Base-by-base conservation (phyloP, 192 early-diverging fungal species). In the Coemansia sp. region DNA sequence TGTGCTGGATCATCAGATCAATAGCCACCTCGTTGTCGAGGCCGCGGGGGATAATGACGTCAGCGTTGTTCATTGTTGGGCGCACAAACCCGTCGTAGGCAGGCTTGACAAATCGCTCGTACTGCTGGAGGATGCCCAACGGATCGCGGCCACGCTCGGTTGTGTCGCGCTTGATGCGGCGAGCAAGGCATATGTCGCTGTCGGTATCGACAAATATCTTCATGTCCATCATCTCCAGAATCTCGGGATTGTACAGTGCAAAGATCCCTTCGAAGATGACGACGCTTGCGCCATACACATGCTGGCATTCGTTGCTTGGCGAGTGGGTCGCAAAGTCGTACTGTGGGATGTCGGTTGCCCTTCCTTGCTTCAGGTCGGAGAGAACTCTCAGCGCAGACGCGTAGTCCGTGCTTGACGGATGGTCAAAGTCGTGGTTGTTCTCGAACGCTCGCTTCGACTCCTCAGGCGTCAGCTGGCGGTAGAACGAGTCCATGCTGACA, bases 181-280 rank as follows among this genome's bases (percentile, higher is more conserved):
- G 84, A 4, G 90, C 92, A 46, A 98, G 79, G 33, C 95, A 89
- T 54, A 98, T 88, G 67, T 98, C 96, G 34, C 89, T 86, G 72
- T 98, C 96, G 0, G 95, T 94, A 65, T 97, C 95, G 4, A 98
- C 94, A 90, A 95, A 96, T 0, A 96, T 89, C 84, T 87, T 90
- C 40, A 92, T 68, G 73, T 92, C 90, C 93, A 95, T 91, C 73
- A 95, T 75, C 34, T 89, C 84, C 14, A 90, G 81, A 23, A 98
- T 87, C 36, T 74, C 82, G 33, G 88, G 85, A 68, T 95, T 93
- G 70, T 94, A 94, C 34, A 98, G 77, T 9, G 94, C 96, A 87
- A 98, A 97, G 63, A 98, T 98, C 49, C 96, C 96, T 71, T 98
- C 96, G 77, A 98, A 97, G 48, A 97, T 93, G 46, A 98, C 85